These are phyloP conservation scores for Exophiala sp. DNA, from an alignment of 2,329 filamentous ascomycete genomes.

Conservation along the genomic window DNA sequence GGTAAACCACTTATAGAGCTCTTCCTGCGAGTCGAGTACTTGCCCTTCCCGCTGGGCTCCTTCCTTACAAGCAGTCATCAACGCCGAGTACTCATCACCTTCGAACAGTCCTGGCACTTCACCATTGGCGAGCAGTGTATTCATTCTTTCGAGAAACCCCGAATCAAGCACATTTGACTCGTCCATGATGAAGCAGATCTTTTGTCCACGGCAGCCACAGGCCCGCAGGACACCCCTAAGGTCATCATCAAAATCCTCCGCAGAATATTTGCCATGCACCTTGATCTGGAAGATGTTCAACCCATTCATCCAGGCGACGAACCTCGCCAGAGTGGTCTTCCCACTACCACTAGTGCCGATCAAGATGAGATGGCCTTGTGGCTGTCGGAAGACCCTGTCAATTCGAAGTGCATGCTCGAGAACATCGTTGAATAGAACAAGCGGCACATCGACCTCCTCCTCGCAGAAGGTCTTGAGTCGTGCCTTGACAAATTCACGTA, in stretches of 20 bases:
- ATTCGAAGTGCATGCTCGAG: slow-evolving; percentile 97
- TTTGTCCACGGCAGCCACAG: slow-evolving; percentile 96
- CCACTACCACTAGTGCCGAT: slow-evolving; percentile 98
- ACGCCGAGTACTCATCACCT: slow-evolving; percentile 94
- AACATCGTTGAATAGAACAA: slow-evolving; percentile 99
- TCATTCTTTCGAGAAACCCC: slow-evolving; percentile 98
- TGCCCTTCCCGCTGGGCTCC: slow-evolving; percentile 94
- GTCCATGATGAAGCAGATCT: slow-evolving; percentile 99
- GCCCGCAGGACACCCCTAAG: slow-evolving; percentile 87
- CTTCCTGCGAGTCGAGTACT: slow-evolving; percentile 93
- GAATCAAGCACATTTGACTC: slow-evolving; percentile 98
- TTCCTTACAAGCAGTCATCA: slow-evolving; percentile 99
- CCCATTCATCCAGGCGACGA: slow-evolving; percentile 99
- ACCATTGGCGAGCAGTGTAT: slow-evolving; percentile 96
- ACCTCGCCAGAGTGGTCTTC: slow-evolving; percentile 96
- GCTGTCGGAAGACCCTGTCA: slow-evolving; percentile 96
- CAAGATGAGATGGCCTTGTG: slow-evolving; percentile 94
- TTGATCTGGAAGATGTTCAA: slow-evolving; percentile 99
- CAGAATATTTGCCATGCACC: slow-evolving; percentile 96
- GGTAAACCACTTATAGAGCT: slow-evolving; percentile 99
- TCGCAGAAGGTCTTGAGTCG: slow-evolving; percentile 98
- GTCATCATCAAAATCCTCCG: slow-evolving; percentile 98
- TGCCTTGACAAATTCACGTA: slow-evolving; percentile 96
- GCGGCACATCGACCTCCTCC: slow-evolving; percentile 96
- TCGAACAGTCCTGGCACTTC: slow-evolving; percentile 98